phyloP scores from a whole-genome alignment of 805 yeast species.

The Debaryomyces tyrocola region DNA sequence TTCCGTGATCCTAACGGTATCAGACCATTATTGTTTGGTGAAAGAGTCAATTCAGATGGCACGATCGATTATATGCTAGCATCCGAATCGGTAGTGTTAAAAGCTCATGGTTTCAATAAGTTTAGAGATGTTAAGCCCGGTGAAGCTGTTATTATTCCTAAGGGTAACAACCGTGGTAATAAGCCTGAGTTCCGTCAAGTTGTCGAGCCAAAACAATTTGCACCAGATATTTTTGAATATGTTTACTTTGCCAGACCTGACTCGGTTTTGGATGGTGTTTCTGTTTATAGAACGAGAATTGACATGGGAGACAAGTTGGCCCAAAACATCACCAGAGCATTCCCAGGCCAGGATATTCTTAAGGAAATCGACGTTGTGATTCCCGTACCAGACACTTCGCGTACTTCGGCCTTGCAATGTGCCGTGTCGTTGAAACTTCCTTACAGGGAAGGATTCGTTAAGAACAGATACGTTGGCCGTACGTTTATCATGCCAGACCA shows the following conservation, averaged over 20 bases:
- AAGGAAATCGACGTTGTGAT: constrained; percentile 86
- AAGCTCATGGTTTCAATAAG: constrained; percentile 81
- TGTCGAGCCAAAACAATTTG: constrained; percentile 70
- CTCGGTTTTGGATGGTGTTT: constrained; percentile 92
- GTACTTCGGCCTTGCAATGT: constrained; percentile 91
- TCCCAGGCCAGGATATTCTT: constrained; percentile 40
- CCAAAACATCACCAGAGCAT: constrained; percentile 52
- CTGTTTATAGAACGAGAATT: constrained; percentile 88
- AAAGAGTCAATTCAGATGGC: constrained; percentile 68
- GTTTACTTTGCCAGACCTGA: constrained; percentile 99
- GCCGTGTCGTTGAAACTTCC: constrained; percentile 79
- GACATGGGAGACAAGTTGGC: constrained; percentile 95
- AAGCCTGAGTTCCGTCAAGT: constrained; percentile 85
- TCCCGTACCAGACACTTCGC: constrained; percentile 98
- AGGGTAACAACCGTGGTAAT: constrained; percentile 49
- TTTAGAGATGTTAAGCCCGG: constrained; percentile 90
- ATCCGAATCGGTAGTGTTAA: constrained; percentile 90
- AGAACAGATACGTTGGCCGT: constrained; percentile 95
- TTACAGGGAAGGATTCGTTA: constrained; percentile 95
- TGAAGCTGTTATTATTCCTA: constrained; percentile 92
- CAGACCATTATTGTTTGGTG: constrained; percentile 87
- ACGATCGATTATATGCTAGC: constrained; percentile 88
- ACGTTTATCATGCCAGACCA: constrained; percentile 99
- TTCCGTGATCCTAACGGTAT: constrained; percentile 98
- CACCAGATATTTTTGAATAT: constrained; percentile 96